Base-by-base conservation (phyloP, 192 early-diverging fungal genomes). In the Gigaspora rosea region DNA sequence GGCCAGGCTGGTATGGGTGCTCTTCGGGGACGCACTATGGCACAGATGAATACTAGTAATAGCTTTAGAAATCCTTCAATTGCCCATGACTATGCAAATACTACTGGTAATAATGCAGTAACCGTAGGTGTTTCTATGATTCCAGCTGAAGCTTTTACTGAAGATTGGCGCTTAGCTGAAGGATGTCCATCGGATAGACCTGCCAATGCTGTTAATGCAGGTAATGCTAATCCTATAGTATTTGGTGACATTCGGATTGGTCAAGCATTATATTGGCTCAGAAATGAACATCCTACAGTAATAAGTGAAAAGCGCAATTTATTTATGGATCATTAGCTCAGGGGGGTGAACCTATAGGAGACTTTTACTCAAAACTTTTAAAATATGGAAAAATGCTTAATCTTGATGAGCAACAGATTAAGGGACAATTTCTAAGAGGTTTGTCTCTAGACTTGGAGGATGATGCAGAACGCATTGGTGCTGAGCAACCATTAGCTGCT, bases 181-280 rank as follows among this genome's bases (percentile, higher is more conserved):
- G 62, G 62, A 63, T n/a, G n/a, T 18, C n/a, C 1, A 33, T 33
- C n/a, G n/a, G 35, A 3, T 63, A 36, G 35, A 63, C 62, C 62
- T 63, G 35, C 22, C n/a, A 63, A 27, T 63, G 62, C 2, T 63
- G 15, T 63, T 63, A 36, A 27, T 63, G n/a, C 35, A 33, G n/a
- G 62, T 33, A 63, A 63, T 22, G 9, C 22, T 63, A 63, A 63
- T 63, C 62, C n/a, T 63, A 63, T 63, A 63, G 62, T 63, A 63
- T 63, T 63, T 54, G 51, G 16, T 18, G 2, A 10, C 16, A 54
- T 54, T 54, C 10, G 5, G 10, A 54, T 54, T 54, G 8, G 51
- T 54, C 51, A 54, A 54, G 51, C 16, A 54, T 54, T 54, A 54
- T 54, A 54, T 54, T 54, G 51, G 51, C 16, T 54, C 51, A 9